Conservation (phyloP, 129 eudicot genomes). For the Artemisia argyi region DNA sequence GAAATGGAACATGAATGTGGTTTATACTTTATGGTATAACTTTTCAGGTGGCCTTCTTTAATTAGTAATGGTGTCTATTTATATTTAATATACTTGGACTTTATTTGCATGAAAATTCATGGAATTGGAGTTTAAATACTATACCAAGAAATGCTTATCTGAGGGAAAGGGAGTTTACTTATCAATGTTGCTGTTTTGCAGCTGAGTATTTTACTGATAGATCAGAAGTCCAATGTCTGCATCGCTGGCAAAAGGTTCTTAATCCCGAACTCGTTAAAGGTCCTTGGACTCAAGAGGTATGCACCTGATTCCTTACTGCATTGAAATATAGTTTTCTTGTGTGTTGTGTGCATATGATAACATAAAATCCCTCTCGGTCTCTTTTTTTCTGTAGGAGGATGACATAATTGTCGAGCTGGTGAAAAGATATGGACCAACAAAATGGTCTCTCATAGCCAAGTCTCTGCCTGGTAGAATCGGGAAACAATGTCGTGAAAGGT, state of each 20-base stretch:
- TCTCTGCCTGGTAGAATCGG: conserved; percentile 98
- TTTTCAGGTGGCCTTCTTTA: conserved; percentile 9
- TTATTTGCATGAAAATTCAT: background rate
- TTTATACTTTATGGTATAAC: background rate
- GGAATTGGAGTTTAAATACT: background rate
- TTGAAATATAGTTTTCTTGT: conserved; percentile 5
- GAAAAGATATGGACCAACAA: conserved; percentile 80
- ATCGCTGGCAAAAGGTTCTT: conserved; percentile 99
- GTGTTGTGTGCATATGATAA: background rate
- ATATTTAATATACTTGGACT: background rate
- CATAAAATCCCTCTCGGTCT: conserved; percentile 6
- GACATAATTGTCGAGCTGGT: conserved; percentile 78
- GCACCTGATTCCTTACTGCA: conserved; percentile 19
- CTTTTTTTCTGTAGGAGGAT: conserved; percentile 68
- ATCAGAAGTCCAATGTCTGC: conserved; percentile 96
- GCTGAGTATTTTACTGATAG: conserved; percentile 94
- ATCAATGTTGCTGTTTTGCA: conserved; percentile 43
- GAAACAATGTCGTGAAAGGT: conserved; percentile 99
- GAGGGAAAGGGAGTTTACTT: conserved; percentile 5
- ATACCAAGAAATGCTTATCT: background rate
- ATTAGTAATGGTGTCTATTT: background rate
- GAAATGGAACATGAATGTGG: too few species aligned
- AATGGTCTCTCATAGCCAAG: conserved; percentile 96
- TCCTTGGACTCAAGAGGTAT: conserved; percentile 97
- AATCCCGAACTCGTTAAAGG: conserved; percentile 98